These are phyloP conservation scores for Fusarium sp. DNA, from an alignment of 2,329 filamentous ascomycete genomes.

Conservation along the genomic window DNA sequence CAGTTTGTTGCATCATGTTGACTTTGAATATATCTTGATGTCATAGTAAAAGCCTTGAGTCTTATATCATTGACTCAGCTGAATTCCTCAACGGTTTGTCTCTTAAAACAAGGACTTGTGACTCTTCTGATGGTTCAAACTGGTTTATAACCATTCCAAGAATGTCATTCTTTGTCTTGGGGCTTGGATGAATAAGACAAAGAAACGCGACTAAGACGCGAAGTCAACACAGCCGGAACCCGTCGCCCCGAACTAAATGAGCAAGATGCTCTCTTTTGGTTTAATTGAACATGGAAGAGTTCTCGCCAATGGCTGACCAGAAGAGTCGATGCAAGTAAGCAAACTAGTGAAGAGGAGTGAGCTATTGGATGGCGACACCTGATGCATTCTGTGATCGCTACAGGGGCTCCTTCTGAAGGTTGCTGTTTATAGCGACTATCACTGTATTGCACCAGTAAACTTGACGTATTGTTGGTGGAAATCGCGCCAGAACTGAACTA, in stretches of 20 bases:
- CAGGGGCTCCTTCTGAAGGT: conserved; percentile 3
- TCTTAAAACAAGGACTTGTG: conserved; percentile 4
- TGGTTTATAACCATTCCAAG: conserved; percentile 3
- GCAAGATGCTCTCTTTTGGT: not conserved
- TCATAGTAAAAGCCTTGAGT: too few species aligned
- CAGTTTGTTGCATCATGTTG: conserved; percentile 1
- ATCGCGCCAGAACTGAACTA: not conserved
- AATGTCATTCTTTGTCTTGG: not conserved
- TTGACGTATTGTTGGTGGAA: conserved; percentile 4
- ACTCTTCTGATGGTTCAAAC: not conserved
- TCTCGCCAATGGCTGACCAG: conserved; percentile 30
- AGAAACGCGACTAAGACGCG: conserved; percentile 27
- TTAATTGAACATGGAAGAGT: conserved; percentile 8
- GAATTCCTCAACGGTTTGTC: conserved; percentile 2
- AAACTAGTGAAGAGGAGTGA: conserved; percentile 7
- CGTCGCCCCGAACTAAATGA: conserved; percentile 16
- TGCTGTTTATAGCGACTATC: not conserved
- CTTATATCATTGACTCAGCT: not conserved
- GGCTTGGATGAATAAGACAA: not conserved
- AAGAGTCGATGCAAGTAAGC: conserved; percentile 9
- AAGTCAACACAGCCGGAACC: conserved; percentile 2
- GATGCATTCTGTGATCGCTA: not conserved
- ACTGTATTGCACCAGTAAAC: not conserved
- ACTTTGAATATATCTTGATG: not conserved
- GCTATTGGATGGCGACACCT: conserved; percentile 6